phyloP scores from a whole-genome alignment of 345 rosid genomes.

The Schrenkiella parvula region DNA sequence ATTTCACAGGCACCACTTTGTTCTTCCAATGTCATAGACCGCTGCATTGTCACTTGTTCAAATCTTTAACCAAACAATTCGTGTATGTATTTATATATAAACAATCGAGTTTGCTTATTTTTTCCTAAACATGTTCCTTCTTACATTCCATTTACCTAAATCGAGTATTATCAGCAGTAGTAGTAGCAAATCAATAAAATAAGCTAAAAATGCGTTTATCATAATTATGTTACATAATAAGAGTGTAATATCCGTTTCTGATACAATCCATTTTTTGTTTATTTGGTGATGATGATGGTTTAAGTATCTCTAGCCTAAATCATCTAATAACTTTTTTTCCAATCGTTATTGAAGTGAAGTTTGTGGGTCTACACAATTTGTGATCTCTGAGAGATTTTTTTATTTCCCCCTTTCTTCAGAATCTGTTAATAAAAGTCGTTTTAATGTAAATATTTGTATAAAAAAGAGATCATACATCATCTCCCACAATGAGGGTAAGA shows the following conservation, averaged over 20 bases:
- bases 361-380: not conserved
- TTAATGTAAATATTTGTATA: not conserved
- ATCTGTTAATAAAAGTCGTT: not conserved
- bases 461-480: not conserved
- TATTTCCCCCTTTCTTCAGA: not conserved
- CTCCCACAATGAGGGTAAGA: conserved; percentile 8
- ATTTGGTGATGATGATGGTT: not conserved
- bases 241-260: not conserved
- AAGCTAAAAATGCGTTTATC: not conserved
- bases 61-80: not conserved
- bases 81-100: not conserved
- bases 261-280: no score
- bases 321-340: not conserved
- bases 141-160: not conserved
- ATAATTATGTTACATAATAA: not conserved
- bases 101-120: not conserved
- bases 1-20: conserved; percentile 22
- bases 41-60: conserved; percentile 15
- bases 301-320: not conserved
- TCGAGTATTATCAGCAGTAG: not conserved
- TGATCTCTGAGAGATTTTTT: not conserved
- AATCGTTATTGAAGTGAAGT: not conserved
- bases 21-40: conserved; percentile 21
- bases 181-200: not conserved
- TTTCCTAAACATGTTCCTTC: not conserved